These are phyloP conservation scores for Stevia rebaudiana DNA, from an alignment of 140 eudicot genomes.

Conservation along the genomic window DNA sequence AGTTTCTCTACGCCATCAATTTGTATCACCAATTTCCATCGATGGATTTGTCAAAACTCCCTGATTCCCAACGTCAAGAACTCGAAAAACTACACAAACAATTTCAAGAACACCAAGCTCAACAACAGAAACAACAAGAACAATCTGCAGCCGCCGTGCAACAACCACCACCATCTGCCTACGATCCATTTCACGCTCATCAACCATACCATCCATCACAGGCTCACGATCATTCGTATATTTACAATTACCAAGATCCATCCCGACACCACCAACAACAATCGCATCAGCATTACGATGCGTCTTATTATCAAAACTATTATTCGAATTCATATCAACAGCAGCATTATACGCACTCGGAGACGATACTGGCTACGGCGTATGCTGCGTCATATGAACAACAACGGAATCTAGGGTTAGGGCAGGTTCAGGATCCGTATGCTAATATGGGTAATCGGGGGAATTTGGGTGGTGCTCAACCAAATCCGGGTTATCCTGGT, in stretches of 20 bases:
- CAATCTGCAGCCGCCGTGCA: slow-evolving; percentile 15
- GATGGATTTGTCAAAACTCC: slow-evolving; percentile 32
- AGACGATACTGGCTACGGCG: background rate
- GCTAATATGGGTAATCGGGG: slow-evolving; percentile 1
- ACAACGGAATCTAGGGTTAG: slow-evolving; percentile 14
- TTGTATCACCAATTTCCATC: background rate
- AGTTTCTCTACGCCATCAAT: too few relatives aligned
- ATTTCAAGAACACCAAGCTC: slow-evolving; percentile 34
- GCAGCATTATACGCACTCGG: slow-evolving; percentile 16
- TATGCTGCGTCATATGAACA: slow-evolving; percentile 9
- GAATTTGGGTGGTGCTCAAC: slow-evolving; percentile 16
- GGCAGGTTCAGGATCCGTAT: slow-evolving; percentile 29
- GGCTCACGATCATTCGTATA: slow-evolving; percentile 27
- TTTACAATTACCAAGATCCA: slow-evolving; percentile 25
- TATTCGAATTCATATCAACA: slow-evolving; percentile 30
- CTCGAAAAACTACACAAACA: slow-evolving; percentile 30
- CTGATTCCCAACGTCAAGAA: slow-evolving; percentile 36
- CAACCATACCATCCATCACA: slow-evolving; percentile 26
- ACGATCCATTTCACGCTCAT: slow-evolving; percentile 18
- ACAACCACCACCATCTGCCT: slow-evolving; percentile 21
- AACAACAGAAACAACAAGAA: slow-evolving; percentile 14
- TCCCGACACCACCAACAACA: slow-evolving; percentile 20
- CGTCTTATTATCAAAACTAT: slow-evolving; percentile 22
- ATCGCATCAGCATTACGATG: slow-evolving; percentile 12
- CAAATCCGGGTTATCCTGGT: slow-evolving; percentile 14